A percentile compares a stretch with the other conserved stretches of the same genome.
Conservation (phyloP, 2,329 filamentous ascomycete species). For the Parastagonospora avenae region DNA sequence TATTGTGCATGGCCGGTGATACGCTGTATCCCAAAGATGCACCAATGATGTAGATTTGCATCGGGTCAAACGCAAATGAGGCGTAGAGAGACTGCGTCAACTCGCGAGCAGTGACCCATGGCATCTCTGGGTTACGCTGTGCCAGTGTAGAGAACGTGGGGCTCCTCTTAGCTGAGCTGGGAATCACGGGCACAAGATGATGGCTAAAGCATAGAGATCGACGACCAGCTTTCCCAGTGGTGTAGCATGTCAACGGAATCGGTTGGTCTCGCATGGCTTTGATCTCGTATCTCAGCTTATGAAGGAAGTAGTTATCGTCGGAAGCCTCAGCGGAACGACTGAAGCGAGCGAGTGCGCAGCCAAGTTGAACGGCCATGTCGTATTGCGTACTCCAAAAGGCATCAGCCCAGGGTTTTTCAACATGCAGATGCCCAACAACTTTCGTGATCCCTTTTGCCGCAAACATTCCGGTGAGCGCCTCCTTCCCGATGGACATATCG, state of each 20-base stretch:
- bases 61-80: slow-evolving; percentile 69
- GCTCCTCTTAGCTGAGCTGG: slow-evolving; percentile 50
- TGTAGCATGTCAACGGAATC: slow-evolving; percentile 67
- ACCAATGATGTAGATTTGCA: slow-evolving; percentile 77
- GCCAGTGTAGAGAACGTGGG: slow-evolving; percentile 45
- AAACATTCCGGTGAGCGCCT: slow-evolving; percentile 58
- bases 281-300: slow-evolving; percentile 60
- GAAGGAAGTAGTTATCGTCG: slow-evolving; percentile 68
- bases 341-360: slow-evolving; percentile 67
- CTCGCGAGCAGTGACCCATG: slow-evolving; percentile 64
- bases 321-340: slow-evolving; percentile 61
- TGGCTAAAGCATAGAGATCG: slow-evolving; percentile 71
- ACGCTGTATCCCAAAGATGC: slow-evolving; percentile 73
- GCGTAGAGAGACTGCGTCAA: slow-evolving; percentile 69
- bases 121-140: slow-evolving; percentile 45
- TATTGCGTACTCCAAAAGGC: slow-evolving; percentile 63
- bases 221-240: slow-evolving; percentile 66
- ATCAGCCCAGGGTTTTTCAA: slow-evolving; percentile 61
- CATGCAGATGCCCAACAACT: slow-evolving; percentile 63
- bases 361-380: slow-evolving; percentile 60
- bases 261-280: slow-evolving; percentile 48
- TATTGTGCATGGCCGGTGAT: slow-evolving; percentile 78
- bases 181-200: slow-evolving; percentile 65
- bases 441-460: slow-evolving; percentile 61
- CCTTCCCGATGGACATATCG: slow-evolving; percentile 63